Conservation (phyloP, 805 yeast genomes). For the Candida maris region DNA sequence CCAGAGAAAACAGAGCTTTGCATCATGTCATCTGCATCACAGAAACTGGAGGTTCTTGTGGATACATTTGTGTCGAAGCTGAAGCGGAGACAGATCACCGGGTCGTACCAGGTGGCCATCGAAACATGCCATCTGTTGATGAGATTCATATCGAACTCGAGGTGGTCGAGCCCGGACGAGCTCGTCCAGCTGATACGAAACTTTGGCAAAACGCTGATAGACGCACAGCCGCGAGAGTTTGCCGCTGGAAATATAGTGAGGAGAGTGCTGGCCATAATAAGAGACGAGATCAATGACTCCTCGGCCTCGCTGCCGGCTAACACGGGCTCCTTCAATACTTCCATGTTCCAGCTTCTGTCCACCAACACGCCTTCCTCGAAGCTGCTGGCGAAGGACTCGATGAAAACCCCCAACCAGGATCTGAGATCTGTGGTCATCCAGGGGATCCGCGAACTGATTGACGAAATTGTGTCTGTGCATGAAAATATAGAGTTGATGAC, state of each 20-base stretch:
- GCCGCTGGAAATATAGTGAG: conserved; percentile 88
- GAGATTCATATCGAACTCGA: conserved; percentile 82
- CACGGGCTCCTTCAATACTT: conserved; percentile 58
- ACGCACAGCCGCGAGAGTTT: conserved; percentile 86
- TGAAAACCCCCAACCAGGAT: conserved; percentile 52
- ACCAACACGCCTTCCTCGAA: conserved; percentile 32
- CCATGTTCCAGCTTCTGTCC: conserved; percentile 85
- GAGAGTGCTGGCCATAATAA: conserved; percentile 77
- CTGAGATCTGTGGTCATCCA: conserved; percentile 83
- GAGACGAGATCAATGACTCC: conserved; percentile 74
- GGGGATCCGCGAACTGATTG: conserved; percentile 87
- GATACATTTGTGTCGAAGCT: conserved; percentile 42
- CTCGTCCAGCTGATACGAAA: conserved; percentile 67
- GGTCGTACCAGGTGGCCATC: conserved; percentile 78
- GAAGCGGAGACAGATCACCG: conserved; percentile 79
- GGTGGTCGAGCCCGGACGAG: conserved; percentile 80
- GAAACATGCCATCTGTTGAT: conserved; percentile 83
- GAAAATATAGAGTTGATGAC: conserved; percentile 91
- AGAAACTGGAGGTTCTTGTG: conserved; percentile 28
- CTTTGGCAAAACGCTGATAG: conserved; percentile 65
- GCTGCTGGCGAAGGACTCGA: conserved; percentile 17
- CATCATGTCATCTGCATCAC: conserved; percentile 14
- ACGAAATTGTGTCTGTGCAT: conserved; percentile 83
- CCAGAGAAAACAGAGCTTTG: too few species aligned
- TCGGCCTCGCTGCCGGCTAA: conserved; percentile 20